Evolutionary conservation across 176 grass and related monocot species (phyloP), one percentile per base, ranked within the genome.

Genomic region (Microstegium vimineum): DNA sequence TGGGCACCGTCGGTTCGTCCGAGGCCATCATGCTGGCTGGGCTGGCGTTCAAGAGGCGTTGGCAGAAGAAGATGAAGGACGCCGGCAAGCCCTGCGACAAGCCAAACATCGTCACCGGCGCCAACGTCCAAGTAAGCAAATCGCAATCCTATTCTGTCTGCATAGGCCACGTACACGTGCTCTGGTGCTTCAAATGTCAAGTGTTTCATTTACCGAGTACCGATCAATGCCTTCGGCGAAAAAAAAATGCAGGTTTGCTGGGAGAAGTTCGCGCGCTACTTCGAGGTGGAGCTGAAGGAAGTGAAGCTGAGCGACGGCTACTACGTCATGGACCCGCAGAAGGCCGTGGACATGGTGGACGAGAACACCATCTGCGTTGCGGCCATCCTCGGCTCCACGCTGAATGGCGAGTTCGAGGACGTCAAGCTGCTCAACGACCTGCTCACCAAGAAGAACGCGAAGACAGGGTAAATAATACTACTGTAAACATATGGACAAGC

Each of bases 11-110:
- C 40, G 94, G 94, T 20, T 94, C 94, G 1, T 97, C 94, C 0
- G 91, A 97, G 89, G 94, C 94, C 56, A 97, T 97, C 80, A 94
- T 97, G 94, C 91, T 97, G 69, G 94, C 94, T 23, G 91, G 94
- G 15, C 79, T 97, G 70, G 94, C 94, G 43, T 97, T 97, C 82
- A 97, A 97, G 75, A 80, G 94, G 4, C 30, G 83, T 9, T 97
- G 94, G 94, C 94, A 97, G 90, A 97, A 88, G 85, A 97, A 86
- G 91, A 84, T 86, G 69, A 90, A 69, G 81, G 94, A 78, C 1
- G 86, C 83, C 30, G 94, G 94, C 17, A 91, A 94, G 91, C 91
- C 91, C 70, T 97, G 45, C 70, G 94, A 97, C 94, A 97, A 92
- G 66, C 94, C 94, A 9, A 97, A 97, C 87, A 97, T 97, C 3